Base-by-base conservation (phyloP, 1,284 basidiomycete species). In the Puccinia triticina region DNA sequence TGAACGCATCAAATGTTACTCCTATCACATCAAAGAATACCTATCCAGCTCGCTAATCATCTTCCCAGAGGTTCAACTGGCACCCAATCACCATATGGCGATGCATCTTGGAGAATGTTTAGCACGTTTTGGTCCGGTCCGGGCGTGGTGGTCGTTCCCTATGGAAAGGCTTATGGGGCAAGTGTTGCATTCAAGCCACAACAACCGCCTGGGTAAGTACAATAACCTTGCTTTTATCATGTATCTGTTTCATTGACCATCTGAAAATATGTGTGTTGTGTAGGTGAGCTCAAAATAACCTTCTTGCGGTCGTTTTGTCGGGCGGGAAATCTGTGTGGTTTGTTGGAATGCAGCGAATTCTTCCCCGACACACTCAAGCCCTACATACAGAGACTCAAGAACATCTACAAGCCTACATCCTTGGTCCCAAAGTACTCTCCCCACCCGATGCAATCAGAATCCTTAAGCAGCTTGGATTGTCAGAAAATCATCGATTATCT, bases 91-190 rank as follows among this genome's bases (percentile, higher is more conserved):
- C 32, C 79, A 81, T 40, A 64, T 81, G 71, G 34, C 71, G 8
- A 64, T 81, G 40, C 79, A 79, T 50, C 50, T 79, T 7, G 32
- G 64, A 12, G 50, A 79, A 34, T 79, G 29, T 32, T 50, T 79
- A 26, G 50, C 53, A 26, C 48, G 69, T 37, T 79, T 69, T 55
- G 77, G 77, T 8, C 77, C 66, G 5, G 43, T 59, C 14, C 46
- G 50, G 61, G 77, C 77, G 50, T 79, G 77, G 77, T 79, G 77
- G 77, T 79, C 77, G 11, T 79, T 69, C 26, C 50, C 66, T 16
- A 69, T 71, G 64, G 77, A 79, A 32, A n/a, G 50, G 40, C 14
- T 79, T 11, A 79, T 79, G 77, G 77, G 66, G 26, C 32, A 48
- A 29, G 48, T 79, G 23, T 43, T 79, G 14, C 50, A 79, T 55